Evolutionary conservation across 352 stramenopile genomes (phyloP), one percentile per base, ranked within the genome.

Genomic region (Phytopythium kandeliae): DNA sequence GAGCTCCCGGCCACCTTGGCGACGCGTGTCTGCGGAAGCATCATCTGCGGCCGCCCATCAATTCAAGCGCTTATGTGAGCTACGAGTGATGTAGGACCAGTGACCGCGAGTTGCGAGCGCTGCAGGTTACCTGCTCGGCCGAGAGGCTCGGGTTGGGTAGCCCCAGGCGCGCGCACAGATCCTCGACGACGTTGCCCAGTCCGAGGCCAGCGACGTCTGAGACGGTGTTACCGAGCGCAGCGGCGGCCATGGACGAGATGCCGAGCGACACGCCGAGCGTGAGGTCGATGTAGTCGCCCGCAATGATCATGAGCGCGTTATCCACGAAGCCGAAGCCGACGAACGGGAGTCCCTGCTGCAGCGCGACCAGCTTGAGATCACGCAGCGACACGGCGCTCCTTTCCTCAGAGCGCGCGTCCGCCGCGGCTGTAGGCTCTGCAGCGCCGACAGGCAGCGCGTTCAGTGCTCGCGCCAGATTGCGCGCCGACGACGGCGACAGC

Each of bases 311-410:
- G 61, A 99, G 97, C 33, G 83, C 74, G 70, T 99, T 98, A 72
- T 99, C 96, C 61, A 98, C 95, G 36, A 99, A 97, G 25, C 96
- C 96, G 69, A 99, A 99, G 37, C 95, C 95, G 16, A 99, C 70
- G 63, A 99, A 99, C 3, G 96, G 95, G 49, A 98, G 71, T 1
- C 74, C 85, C 30, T 82, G 51, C 58, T 87, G 63, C 49, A 90
- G 35, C 43, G 76, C 78, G 25, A 89, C 62, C 56, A 78, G 66
- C 69, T 85, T 80, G 50, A 89, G 68, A 30, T 83, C 75, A 30
- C 72, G 60, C 46, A 69, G 51, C 22, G 77, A 77, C 16, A 80
- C 58, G 2, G 51, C 21, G 40, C 3, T 31, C 28, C 26, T 37
- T 9, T 10, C 30, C 8, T 17, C 17, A 3, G 58, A 21, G 45